Evolutionary conservation across 139 green algal genomes (phyloP), one percentile per base, ranked within the genome.

Genomic region (Pseudopediastrum boryanum): DNA sequence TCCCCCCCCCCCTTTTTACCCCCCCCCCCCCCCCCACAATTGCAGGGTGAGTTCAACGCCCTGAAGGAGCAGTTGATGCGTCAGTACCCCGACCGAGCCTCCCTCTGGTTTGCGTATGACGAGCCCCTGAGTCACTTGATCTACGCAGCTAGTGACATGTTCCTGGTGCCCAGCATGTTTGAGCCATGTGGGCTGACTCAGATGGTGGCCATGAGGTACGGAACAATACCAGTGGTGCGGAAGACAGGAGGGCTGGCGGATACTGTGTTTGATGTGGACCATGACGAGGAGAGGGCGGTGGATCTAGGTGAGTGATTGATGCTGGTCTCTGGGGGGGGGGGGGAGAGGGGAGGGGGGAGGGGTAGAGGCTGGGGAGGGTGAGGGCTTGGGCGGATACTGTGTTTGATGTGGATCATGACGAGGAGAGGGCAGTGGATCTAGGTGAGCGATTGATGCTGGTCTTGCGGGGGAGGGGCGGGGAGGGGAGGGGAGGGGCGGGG

Each of bases 131-230:
- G 86, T 35, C 95, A 98, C 88, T 82, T 96, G 29, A 97, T 98
- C 85, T n/a, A n/a, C n/a, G n/a, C n/a, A n/a, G n/a, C n/a, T n/a
- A 90, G 74, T 35, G 96, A 99, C 87, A 85, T 99, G 69, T 94
- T 98, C 77, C 78, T 98, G 48, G 96, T 99, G 63, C 96, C 96
- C 9, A 97, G 91, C 78, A 98, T 99, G 84, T 99, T 99, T 64
- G 94, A 97, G 80, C 93, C 93, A 0, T 96, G 94, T 77, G 94
- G 93, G 8, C 86, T 97, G 13, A 97, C 93, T 19, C 94, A 96
- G 91, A 93, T 98, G 85, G 16, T 62, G 9, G 42, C n/a, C 51
- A 87, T 87, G 83, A 58, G 83, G 5, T 93, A 92, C 59, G 89
- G 96, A 54, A 88, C 93, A 31, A 82, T 99, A 3, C 93, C 96